These are phyloP conservation scores for Globisporangium alternatum DNA, from an alignment of 352 stramenopile genomes.

Conservation along the genomic window DNA sequence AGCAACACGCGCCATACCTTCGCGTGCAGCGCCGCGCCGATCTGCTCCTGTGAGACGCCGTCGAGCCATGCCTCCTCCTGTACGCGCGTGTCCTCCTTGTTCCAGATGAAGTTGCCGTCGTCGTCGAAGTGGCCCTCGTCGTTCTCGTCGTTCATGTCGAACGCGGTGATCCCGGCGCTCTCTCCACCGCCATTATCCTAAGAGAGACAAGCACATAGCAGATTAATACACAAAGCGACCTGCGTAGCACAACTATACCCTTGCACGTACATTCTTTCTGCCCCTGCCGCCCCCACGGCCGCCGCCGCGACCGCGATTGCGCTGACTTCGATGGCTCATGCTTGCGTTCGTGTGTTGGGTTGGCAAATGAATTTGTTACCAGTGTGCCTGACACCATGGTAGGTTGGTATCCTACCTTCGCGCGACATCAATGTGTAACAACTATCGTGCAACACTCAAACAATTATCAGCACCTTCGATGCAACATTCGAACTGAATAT, in stretches of 20 bases:
- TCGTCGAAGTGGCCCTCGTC: constrained; percentile 85
- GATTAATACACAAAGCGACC: not conserved
- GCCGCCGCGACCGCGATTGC: constrained; percentile 7
- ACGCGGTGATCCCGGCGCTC: constrained; percentile 59
- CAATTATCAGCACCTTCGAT: no score
- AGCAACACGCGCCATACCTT: constrained; percentile 25
- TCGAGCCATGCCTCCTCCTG: constrained; percentile 86
- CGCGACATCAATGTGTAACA: no score
- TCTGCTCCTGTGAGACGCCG: constrained; percentile 65
- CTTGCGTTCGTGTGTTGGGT: not conserved
- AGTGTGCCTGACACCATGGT: not conserved
- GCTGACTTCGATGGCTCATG: constrained; percentile 13
- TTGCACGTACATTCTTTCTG: constrained; percentile 5
- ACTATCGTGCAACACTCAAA: no score
- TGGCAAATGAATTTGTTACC: constrained; percentile 5
- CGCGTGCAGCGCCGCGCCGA: constrained; percentile 54
- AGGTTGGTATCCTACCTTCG: not conserved
- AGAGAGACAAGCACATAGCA: not conserved
- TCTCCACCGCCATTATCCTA: constrained; percentile 20
- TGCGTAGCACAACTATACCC: not conserved
- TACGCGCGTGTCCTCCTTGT: constrained; percentile 66
- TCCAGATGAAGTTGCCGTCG: constrained; percentile 79
- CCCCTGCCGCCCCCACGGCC: constrained; percentile 8
- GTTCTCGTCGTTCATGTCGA: constrained; percentile 85
- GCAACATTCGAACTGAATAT: no score